Evolutionary conservation across 2,329 filamentous ascomycete species (phyloP), one percentile per base, ranked within the genome.

Genomic region (Sporothrix schenckii): DNA sequence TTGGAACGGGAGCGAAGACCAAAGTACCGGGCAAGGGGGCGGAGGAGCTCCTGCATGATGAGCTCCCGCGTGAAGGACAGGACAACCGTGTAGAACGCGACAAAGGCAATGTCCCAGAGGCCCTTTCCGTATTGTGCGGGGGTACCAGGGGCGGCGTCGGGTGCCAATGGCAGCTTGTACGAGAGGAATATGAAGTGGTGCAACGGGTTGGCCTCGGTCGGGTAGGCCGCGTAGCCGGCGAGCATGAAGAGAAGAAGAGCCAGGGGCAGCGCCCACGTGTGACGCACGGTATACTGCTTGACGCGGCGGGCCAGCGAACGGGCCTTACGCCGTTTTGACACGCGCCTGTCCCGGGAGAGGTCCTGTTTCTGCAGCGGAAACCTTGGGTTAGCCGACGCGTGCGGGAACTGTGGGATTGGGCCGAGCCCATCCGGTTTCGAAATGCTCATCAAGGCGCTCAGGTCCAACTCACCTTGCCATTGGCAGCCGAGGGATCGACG

Each of bases 51-150:
- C 81, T 97, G 94, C 94, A 97, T 97, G 81, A 97, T 86, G 80
- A 97, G 97, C 80, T 98, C 94, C 78, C 94, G 92, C 13, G 93
- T 97, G 79, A 98, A 97, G 72, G 92, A 93, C 72, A 98, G 86
- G 27, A 97, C 90, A 70, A 97, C 83, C 53, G 88, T 94, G 82
- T 97, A 97, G 82, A 97, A 97, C 71, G 84, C 83, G 69, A 97
- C 92, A 76, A 98, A 94, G 56, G 91, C 91, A 69, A 97, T 84
- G 79, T 98, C 94, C 83, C 90, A 91, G 53, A 81, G 84, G n/a
- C 94, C 94, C 80, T 97, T 97, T 79, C 91, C 93, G 81, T 97
- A 98, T 77, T 94, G 91, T 21, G 83, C 72, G 76, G 85, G 80
- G 76, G 82, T 81, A 69, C 80, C 79, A 24, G 81, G 78, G 71